A percentile compares a stretch with the other conserved stretches of the same genome.
Conservation (phyloP, 2,329 filamentous ascomycete genomes). For the Septoria linicola region DNA sequence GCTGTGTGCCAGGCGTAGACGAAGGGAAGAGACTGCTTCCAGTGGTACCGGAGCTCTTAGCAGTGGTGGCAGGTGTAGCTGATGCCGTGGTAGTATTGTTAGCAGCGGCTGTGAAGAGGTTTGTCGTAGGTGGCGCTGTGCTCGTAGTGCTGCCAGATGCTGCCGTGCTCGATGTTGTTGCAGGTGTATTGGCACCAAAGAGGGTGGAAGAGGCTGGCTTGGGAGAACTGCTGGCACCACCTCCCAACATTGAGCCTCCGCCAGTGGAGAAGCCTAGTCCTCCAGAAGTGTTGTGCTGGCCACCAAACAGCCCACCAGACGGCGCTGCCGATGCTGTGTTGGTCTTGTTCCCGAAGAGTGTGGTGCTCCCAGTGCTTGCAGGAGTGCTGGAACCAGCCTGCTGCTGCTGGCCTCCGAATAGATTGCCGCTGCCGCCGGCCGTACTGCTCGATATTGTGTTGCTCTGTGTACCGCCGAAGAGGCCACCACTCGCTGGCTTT, state of each 20-base stretch:
- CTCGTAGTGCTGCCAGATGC: slow-evolving; percentile 8
- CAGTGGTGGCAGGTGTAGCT: slow-evolving; percentile 4
- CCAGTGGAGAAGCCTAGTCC: slow-evolving; percentile 1
- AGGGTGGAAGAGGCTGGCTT: neutral
- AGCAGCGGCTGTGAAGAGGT: slow-evolving; percentile 6
- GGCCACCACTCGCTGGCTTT: slow-evolving; percentile 14
- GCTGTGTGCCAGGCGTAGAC: slow-evolving; percentile 5
- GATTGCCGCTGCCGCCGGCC: slow-evolving; percentile 11
- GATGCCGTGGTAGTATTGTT: slow-evolving; percentile 9
- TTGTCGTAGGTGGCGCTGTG: slow-evolving; percentile 10
- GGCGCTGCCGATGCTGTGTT: slow-evolving; percentile 1
- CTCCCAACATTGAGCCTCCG: neutral
- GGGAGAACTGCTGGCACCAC: neutral
- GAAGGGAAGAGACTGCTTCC: slow-evolving; percentile 14
- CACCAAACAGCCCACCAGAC: slow-evolving; percentile 5
- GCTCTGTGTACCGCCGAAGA: slow-evolving; percentile 12
- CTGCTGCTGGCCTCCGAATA: slow-evolving; percentile 20
- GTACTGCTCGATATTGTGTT: slow-evolving; percentile 11
- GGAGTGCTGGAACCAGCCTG: slow-evolving; percentile 13
- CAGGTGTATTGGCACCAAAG: neutral
- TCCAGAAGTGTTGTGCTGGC: slow-evolving; percentile 8
- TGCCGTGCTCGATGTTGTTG: too few relatives aligned
- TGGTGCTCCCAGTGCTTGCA: slow-evolving; percentile 15
- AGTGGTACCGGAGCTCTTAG: slow-evolving; percentile 1
- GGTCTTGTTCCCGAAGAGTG: slow-evolving; percentile 11